These are phyloP conservation scores for Novymonas esmeraldas DNA, from an alignment of 208 protist species.

Conservation along the genomic window DNA sequence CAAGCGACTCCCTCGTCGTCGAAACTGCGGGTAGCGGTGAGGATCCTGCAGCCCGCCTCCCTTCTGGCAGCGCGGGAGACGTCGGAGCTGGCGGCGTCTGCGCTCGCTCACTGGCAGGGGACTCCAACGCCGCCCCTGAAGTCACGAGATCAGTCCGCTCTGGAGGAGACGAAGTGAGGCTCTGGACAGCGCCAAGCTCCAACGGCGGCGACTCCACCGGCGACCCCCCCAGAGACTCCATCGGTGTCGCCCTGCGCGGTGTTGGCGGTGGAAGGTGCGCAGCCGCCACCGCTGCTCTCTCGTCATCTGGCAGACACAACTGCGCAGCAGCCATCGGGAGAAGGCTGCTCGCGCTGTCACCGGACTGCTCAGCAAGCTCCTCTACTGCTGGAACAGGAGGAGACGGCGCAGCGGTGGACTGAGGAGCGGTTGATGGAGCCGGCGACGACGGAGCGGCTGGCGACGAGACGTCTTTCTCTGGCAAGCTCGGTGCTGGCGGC, in stretches of 20 bases:
- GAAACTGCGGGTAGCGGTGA: background rate
- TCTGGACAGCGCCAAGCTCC: background rate
- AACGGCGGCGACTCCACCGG: background rate
- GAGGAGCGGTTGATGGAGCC: too few species aligned
- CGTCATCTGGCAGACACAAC: too few species aligned
- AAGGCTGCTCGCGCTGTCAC: too few species aligned
- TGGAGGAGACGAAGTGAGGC: background rate
- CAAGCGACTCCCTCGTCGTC: background rate
- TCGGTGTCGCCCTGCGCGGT: background rate
- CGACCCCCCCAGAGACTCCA: background rate
- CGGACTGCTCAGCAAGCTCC: too few species aligned
- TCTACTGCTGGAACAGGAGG: too few species aligned
- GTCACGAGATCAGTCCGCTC: background rate
- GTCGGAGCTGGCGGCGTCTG: background rate
- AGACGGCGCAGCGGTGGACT: too few species aligned
- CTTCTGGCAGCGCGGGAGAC: background rate
- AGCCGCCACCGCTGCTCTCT: background rate
- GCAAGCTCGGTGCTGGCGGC: background rate
- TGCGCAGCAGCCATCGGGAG: too few species aligned
- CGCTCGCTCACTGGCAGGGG: background rate
- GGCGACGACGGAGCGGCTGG: too few species aligned
- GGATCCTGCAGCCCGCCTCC: too few species aligned
- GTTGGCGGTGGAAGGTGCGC: background rate
- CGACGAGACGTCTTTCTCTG: too few species aligned
- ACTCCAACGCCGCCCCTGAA: background rate